Evolutionary conservation across 371 early-diverging fungal species (phyloP), one percentile per base, ranked within the genome.

Genomic region (Mortierella sp.): DNA sequence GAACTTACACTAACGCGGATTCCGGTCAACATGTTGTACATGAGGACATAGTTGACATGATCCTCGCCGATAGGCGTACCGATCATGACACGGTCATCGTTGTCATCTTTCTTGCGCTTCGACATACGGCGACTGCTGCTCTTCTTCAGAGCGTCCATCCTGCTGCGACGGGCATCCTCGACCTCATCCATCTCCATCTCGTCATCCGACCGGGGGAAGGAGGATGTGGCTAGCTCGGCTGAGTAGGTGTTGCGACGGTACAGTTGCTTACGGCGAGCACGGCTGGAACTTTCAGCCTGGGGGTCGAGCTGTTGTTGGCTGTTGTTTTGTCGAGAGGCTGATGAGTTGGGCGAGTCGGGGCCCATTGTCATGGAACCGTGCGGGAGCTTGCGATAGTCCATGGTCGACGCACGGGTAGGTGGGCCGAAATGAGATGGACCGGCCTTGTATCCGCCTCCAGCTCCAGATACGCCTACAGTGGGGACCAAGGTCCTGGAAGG

Each of bases 11-110:
- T 94, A 44, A 94, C 94, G 10, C 97, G 92, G 78, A 97, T 96
- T 6, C 97, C 99, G 6, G 98, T 99, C 71, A 99, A 89, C 99
- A 99, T 98, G 84, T 99, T 96, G 91, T 98, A 98, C 99, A 98
- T 98, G 58, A 98, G 92, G 68, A 96, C 93, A 79, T 94, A 94
- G 84, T 94, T 94, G 55, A 89, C 91, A 87, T 94, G 95, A 6
- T 91, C 94, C 86, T 94, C 94, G 11, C 90, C 90, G 38, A 94
- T 92, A 28, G 92, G 89, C 28, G 93, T 94, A 45, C 95, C 95
- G 44, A 94, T 92, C 54, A 90, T 31, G 0, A 92, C 92, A 31
- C 88, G 88, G 65, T 92, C 91, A 11, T 91, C 90, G 21, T 92
- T 91, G 8, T 92, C 91, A 72, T 90, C 90, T 24, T 90, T 89